These are phyloP conservation scores for Magnusiomyces suaveolens DNA, from an alignment of 1,139 yeast genomes.

Conservation along the genomic window DNA sequence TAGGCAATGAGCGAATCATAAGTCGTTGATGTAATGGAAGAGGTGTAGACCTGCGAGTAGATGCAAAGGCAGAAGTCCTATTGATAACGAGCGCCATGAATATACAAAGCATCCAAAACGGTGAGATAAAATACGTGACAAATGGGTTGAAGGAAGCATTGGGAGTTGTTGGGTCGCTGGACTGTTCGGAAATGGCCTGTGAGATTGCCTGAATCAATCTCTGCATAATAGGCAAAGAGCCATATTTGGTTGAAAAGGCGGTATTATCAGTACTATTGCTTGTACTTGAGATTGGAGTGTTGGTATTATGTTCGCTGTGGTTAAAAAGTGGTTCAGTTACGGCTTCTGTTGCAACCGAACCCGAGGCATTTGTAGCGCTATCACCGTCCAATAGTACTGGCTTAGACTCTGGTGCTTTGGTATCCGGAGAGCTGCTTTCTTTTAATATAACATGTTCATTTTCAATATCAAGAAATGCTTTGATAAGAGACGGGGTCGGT, in stretches of 20 bases:
- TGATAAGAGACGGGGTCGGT: background rate
- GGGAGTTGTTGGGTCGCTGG: background rate
- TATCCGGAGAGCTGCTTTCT: background rate
- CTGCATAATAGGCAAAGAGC: background rate
- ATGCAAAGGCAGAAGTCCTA: constrained; percentile 57
- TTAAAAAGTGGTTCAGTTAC: background rate
- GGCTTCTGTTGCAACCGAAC: background rate
- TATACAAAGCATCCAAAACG: constrained; percentile 47
- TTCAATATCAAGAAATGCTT: background rate
- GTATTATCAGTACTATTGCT: background rate
- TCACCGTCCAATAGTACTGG: background rate
- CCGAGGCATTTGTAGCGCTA: background rate
- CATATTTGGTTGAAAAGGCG: background rate
- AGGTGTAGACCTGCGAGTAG: constrained; percentile 40
- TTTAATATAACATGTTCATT: too few relatives aligned
- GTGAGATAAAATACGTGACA: constrained; percentile 37
- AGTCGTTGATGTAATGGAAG: constrained; percentile 25
- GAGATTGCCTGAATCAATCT: background rate
- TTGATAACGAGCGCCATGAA: constrained; percentile 56
- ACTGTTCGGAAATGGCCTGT: background rate
- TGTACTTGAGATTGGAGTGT: background rate
- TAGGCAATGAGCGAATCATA: constrained; percentile 35
- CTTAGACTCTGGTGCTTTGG: background rate
- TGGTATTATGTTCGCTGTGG: too few relatives aligned
- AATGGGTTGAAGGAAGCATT: constrained; percentile 10